Base-by-base conservation (phyloP, 768 basidiomycete species). In the Lactarius vividus region DNA sequence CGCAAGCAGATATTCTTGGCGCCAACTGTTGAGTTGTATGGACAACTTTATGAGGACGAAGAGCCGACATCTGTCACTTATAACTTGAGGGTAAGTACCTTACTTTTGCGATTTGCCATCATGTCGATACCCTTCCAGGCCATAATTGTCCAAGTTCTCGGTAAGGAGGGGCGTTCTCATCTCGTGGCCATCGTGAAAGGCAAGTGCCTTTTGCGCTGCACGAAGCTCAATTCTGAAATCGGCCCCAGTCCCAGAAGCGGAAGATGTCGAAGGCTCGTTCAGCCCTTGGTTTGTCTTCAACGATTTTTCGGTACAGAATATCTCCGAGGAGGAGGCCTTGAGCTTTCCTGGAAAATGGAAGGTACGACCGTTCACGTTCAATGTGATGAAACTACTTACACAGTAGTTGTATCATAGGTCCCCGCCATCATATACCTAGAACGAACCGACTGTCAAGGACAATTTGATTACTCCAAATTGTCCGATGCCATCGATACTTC, bases 201-300 rank as follows among this genome's bases (percentile, higher is more conserved):
- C 88, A 70, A 66, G 81, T 73, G 9, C 9, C 42, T 55, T 37
- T 23, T 29, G 33, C 44, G 33, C 52, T 57, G 2, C 44, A 42
- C 40, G 1, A 52, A 53, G 39, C 20, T 49, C 23, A 15, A 42
- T 16, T 16, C 31, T 49, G 63, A 66, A 42, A 62, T 26, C 1
- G 23, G 59, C 57, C 9, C 53, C 68, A 94, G 92, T 95, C 44
- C 91, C 91, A 0, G 86, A 88, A 63, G 84, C 84, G 1, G 87
- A 88, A 72, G 15, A 54, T 26, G 35, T 18, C 7, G 75, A 72
- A 9, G 52, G 49, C 49, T 65, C 29, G 72, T 78, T 70, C 28
- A 87, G 85, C 61, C 85, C 86, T 1, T 99, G 97, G 97, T 89
- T 89, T 72, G 76, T 98, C 62, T 98, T 98, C 85, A 99, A 99